Base-by-base conservation (phyloP, 2,329 filamentous ascomycete genomes). In the Fusarium beomiforme region DNA sequence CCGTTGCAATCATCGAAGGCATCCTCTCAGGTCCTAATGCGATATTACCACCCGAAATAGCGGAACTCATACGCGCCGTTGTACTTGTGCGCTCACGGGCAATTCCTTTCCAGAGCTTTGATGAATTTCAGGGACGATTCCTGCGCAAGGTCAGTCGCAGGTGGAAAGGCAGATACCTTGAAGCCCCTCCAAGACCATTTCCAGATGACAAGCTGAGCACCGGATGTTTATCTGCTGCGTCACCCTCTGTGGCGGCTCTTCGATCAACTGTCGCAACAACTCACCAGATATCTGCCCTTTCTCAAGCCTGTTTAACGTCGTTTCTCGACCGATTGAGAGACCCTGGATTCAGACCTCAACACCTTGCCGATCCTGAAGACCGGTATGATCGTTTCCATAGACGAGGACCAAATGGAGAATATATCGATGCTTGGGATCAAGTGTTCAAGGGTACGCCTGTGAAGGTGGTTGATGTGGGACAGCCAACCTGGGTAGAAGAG, bases 401-500 rank as follows among this genome's bases (percentile, higher is more conserved):
- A 26, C 21, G 12, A 46, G 47, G 41, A 2, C n/a, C 39, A 12
- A 19, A 43, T 14, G 24, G 26, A 5, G 16, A 50, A 21, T 24
- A 12, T 8, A 44, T 59, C 19, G 17, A 39, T 13, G 42, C 64
- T 3, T 75, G 70, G 61, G 60, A 69, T 59, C 56, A 36, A 12
- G 44, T 49, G 9, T 69, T 63, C 23, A 12, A 21, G 3, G 55
- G 67, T 5, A 64, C 24, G 12, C 60, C 64, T 13, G 55, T 19
- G 4, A 47, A 55, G 12, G 54, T 71, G 29, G 33, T 58, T 13
- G 60, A 71, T 43, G 46, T 34, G 23, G 67, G 66, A 5, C 61
- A 71, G 13, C 73, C 74, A 1, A 70, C 36, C 31, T 75, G 72
- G 72, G 63, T 73, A 4, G 73, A 76, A 36, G 72, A 73, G n/a